Conservation (phyloP, 805 yeast genomes). For the Sungouiozyma intestinalis region DNA sequence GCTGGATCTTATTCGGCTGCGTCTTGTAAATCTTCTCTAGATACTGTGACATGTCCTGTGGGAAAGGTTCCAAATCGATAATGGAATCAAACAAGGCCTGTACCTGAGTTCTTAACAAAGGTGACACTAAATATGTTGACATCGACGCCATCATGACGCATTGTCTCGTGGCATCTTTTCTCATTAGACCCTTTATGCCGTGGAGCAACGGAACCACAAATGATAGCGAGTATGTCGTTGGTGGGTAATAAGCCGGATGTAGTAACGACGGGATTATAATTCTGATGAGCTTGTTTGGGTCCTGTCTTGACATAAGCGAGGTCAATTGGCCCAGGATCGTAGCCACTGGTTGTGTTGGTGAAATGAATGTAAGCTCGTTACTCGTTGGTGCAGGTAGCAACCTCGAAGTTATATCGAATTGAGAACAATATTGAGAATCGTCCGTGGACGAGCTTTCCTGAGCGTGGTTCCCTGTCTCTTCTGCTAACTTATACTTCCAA, state of each 20-base stretch:
- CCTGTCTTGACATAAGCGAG: conserved; percentile 24
- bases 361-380: conserved; percentile 47
- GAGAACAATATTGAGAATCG: conserved; percentile 37
- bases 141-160: conserved; percentile 46
- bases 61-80: conserved; percentile 70
- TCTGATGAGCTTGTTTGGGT: conserved; percentile 43
- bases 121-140: conserved; percentile 53
- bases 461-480: conserved; percentile 19
- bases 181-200: conserved; percentile 43
- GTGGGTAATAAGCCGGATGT: conserved; percentile 65
- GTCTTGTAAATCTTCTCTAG: conserved; percentile 57
- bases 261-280: conserved; percentile 66
- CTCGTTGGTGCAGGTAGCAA: conserved; percentile 55
- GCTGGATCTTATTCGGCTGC: conserved; percentile 62
- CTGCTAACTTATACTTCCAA: conserved; percentile 73
- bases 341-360: conserved; percentile 26
- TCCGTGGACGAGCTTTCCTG: too few relatives aligned
- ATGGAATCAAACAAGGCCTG: conserved; percentile 60
- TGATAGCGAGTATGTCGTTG: conserved; percentile 35
- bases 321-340: conserved; percentile 34
- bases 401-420: conserved; percentile 69
- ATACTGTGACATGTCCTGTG: conserved; percentile 55
- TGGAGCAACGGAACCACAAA: conserved; percentile 52
- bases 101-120: conserved; percentile 37
- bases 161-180: conserved; percentile 32